Percentiles rank a stretch among this genome's conserved stretches.
phyloP scores from a whole-genome alignment of 495 filamentous ascomycete species.

The Evansstolkia leycettana region DNA sequence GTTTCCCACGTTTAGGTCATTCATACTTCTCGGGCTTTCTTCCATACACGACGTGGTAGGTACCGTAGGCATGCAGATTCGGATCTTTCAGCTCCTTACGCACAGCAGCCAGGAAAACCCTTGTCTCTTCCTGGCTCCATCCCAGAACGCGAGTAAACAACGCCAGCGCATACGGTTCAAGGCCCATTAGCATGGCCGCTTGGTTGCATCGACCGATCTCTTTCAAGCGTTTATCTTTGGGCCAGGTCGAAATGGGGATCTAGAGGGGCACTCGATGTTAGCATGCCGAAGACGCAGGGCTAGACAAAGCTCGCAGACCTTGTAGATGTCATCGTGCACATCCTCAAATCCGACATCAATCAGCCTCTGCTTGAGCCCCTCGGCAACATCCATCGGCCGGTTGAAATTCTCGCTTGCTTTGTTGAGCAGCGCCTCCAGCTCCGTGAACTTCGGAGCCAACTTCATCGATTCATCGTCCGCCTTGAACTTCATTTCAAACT shows the following conservation, averaged over 20 bases:
- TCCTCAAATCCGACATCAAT: constrained; percentile 20
- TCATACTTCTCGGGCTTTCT: too few relatives aligned
- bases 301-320: too few relatives aligned
- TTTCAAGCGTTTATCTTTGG: constrained; percentile 36
- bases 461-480: constrained; percentile 29
- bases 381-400: constrained; percentile 24
- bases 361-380: constrained; percentile 14
- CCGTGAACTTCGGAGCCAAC: constrained; percentile 10
- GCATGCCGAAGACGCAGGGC: too few relatives aligned
- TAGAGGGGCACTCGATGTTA: constrained; percentile 8
- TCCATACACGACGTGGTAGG: constrained; percentile 29
- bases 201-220: constrained; percentile 32
- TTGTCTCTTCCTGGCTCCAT: constrained; percentile 24
- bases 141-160: constrained; percentile 44
- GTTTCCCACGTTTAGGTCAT: too few relatives aligned
- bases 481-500: constrained; percentile 26
- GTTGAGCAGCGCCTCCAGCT: constrained; percentile 17
- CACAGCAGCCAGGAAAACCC: constrained; percentile 21
- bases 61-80: constrained; percentile 22
- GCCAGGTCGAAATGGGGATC: constrained; percentile 38
- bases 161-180: constrained; percentile 40
- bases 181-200: constrained; percentile 21
- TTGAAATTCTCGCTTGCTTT: constrained; percentile 25
- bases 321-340: constrained; percentile 26
- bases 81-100: constrained; percentile 19